Conservation (phyloP, 2,329 filamentous ascomycete species). For the Aureobasidium sp. region DNA sequence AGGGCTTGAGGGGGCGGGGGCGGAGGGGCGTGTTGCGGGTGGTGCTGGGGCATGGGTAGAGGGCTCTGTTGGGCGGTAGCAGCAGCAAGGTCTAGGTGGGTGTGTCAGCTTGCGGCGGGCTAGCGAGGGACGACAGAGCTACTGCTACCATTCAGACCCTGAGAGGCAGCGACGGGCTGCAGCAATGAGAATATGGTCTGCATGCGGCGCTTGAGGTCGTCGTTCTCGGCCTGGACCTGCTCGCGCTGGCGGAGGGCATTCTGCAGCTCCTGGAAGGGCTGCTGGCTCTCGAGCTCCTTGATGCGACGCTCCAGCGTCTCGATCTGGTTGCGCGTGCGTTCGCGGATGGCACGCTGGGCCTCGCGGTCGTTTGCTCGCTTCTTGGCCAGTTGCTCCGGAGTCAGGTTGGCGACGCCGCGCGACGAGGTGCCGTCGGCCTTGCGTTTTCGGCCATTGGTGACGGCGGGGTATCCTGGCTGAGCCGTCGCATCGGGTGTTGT, state of each 20-base stretch:
- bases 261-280: conserved; percentile 80
- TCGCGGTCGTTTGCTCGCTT: conserved; percentile 89
- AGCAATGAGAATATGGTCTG: conserved; percentile 58
- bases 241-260: conserved; percentile 61
- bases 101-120: conserved; percentile 14
- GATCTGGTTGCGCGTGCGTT: conserved; percentile 74
- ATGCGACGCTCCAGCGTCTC: conserved; percentile 67
- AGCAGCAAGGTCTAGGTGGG: conserved; percentile 38
- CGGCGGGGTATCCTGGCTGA: conserved; percentile 7
- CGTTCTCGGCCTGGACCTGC: conserved; percentile 69
- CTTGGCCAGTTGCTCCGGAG: conserved; percentile 78
- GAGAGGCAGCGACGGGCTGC: conserved; percentile 48
- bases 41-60: conserved; percentile 26
- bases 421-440: conserved; percentile 38
- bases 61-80: conserved; percentile 41
- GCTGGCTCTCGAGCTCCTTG: conserved; percentile 66
- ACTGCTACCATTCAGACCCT: conserved; percentile 41
- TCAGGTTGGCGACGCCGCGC: conserved; percentile 78
- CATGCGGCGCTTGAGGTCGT: conserved; percentile 65
- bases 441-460: conserved; percentile 27
- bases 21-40: conserved; percentile 18
- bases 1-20: conserved; percentile 14
- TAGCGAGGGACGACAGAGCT: conserved; percentile 14
- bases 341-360: conserved; percentile 76
- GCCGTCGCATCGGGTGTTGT: not conserved